Conservation (phyloP, 768 basidiomycete genomes). For the Paxillus ammoniavirescens region DNA sequence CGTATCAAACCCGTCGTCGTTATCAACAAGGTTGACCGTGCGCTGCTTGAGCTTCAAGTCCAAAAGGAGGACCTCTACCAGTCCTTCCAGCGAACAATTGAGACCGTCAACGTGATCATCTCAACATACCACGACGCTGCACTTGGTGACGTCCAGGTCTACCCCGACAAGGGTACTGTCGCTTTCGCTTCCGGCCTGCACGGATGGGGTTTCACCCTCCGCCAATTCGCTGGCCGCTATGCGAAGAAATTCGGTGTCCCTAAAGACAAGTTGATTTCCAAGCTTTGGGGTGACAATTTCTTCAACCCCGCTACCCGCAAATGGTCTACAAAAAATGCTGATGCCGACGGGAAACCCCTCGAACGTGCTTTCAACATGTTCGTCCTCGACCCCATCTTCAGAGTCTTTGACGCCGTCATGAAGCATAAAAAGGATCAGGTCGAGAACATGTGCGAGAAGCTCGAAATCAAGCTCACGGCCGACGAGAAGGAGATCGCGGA, state of each 20-base stretch:
- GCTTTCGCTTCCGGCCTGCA: slow-evolving; percentile 99
- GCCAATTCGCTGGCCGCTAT: slow-evolving; percentile 93
- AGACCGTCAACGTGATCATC: slow-evolving; percentile 97
- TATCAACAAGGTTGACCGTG: slow-evolving; percentile 99
- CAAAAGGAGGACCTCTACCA: slow-evolving; percentile 97
- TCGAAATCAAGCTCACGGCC: slow-evolving; percentile 83
- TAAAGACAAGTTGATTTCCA: slow-evolving; percentile 97
- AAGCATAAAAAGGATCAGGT: slow-evolving; percentile 97
- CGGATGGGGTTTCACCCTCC: slow-evolving; percentile 99
- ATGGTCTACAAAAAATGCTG: slow-evolving; percentile 80
- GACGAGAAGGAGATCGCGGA: slow-evolving; percentile 88
- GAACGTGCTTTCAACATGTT: slow-evolving; percentile 99
- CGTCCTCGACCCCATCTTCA: slow-evolving; percentile 99
- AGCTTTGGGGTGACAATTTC: slow-evolving; percentile 99
- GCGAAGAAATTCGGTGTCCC: slow-evolving; percentile 99
- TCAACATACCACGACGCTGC: slow-evolving; percentile 93
- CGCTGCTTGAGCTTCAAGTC: slow-evolving; percentile 96
- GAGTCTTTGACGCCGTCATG: slow-evolving; percentile 97
- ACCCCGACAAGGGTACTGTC: slow-evolving; percentile 97
- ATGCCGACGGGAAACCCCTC: slow-evolving; percentile 83
- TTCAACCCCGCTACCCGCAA: slow-evolving; percentile 97
- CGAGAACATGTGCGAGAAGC: slow-evolving; percentile 86
- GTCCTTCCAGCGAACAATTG: slow-evolving; percentile 96
- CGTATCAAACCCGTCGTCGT: slow-evolving; percentile 99
- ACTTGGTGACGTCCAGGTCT: slow-evolving; percentile 98